Evolutionary conservation across 148 eudicot genomes (phyloP), one percentile per base, ranked within the genome.

Genomic region (Vaccinium myrtillus): DNA sequence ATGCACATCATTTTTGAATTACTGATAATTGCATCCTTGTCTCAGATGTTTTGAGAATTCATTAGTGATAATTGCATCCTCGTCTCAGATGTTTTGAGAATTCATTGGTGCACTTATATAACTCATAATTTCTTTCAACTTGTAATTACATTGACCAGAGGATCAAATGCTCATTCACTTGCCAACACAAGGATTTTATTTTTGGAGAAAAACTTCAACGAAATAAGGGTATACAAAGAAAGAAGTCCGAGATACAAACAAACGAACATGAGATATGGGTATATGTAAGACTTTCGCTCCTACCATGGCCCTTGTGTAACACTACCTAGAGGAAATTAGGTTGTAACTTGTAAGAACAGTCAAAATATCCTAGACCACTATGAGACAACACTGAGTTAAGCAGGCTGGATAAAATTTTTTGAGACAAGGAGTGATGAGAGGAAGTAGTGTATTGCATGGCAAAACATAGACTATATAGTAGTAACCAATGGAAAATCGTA

Each of bases 251-350:
- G 70, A 63, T 23, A 25, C 32, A 67, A 25, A 10, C 73, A 12
- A 23, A 11, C 15, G 5, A 67, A 67, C 73, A 67, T 67, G 15
- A 11, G 73, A 10, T 67, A 10, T 67, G 73, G 73, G 14, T 25
- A 10, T 11, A 10, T 67, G 36, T 1, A 8, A 19, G 23, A 76
- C 49, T 49, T 21, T 78, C 27, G 39, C 12, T n/a, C 12, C 23
- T 5, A 10, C 21, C 46, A 54, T 12, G 54, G 14, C 50, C 61
- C 79, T 49, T 50, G 18, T 43, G 14, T 25, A 53, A 23, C 2
- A 67, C 74, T 69, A 69, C 74, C 74, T 69, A 27, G 74, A 27
- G 74, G 74, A 69, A 27, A 69, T 69, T 25, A 10, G 74, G 74
- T 39, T 69, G 74, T 13, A 69, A 11, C 39, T 36, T 69, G 39